Evolutionary conservation across 345 rosid genomes (phyloP), one percentile per base, ranked within the genome.

Genomic region (Arabis alpina): DNA sequence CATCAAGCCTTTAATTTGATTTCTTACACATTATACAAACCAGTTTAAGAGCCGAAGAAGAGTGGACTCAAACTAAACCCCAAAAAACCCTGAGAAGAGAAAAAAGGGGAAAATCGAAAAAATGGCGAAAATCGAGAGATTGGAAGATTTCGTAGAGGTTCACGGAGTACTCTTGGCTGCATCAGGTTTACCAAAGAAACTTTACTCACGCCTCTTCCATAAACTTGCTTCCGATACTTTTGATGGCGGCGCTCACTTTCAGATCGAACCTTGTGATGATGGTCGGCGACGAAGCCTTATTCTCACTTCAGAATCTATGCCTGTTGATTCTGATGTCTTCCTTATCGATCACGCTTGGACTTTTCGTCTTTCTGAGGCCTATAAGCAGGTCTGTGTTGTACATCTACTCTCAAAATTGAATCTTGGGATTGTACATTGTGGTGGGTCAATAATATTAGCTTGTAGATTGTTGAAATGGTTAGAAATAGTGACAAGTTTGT

Each of bases 311-410:
- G 84, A 77, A 0, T 77, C 82, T 39, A 73, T 91, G 90, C 82
- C 79, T 7, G 54, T 64, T 28, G 86, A 84, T 7, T 91, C 94
- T 76, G 71, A 87, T 51, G 90, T 89, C 57, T 93, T 93, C 70
- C 96, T 93, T 39, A 42, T 93, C 48, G 96, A 93, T 76, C 96
- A 93, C 56, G 97, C 97, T 61, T 93, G 98, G 98, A 87, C 97
- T 24, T 93, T 93, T 66, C 94, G 96, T 12, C 94, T 87, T 67
- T 66, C 88, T 16, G 97, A 88, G 70, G 97, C 97, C 37, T 76
- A 59, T 54, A 86, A 82, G 43, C 98, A 86, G 89, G 97, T 87
- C 14, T 9, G 8, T 4, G 28, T 50, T 56, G 15, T 34, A 50
- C 10, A 28, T 6, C 15, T 15, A 3, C 30, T 51, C 56, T 28